Evolutionary conservation across 768 basidiomycete genomes (phyloP).

Genomic region (Kwoniella sp.): DNA sequence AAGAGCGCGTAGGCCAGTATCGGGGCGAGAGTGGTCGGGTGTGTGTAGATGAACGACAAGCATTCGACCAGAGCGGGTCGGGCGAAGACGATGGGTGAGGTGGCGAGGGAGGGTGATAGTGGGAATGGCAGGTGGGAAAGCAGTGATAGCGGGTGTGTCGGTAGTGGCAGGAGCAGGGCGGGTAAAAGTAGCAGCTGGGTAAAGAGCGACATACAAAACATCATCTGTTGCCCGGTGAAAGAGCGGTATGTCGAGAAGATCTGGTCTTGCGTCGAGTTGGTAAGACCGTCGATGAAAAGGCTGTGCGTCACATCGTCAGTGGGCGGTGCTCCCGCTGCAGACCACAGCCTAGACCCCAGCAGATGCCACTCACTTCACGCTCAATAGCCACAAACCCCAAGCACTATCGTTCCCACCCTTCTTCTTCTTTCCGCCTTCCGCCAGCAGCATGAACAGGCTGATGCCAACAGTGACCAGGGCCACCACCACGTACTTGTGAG

Average conservation of each 20-base stretch:
- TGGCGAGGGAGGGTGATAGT: constrained; percentile 2
- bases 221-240: constrained; percentile 91
- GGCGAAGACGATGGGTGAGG: constrained; percentile 14
- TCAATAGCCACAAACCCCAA: constrained; percentile 52
- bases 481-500: constrained; percentile 93
- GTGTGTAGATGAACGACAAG: constrained; percentile 66
- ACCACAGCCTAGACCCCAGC: no score
- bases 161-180: constrained; percentile 59
- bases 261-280: constrained; percentile 95
- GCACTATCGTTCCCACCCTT: constrained; percentile 56
- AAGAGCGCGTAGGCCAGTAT: constrained; percentile 80
- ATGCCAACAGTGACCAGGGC: constrained; percentile 87
- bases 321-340: no score
- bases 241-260: constrained; percentile 73
- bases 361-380: constrained; percentile 47
- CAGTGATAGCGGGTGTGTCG: constrained; percentile 61
- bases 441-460: constrained; percentile 85
- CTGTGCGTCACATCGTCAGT: no score
- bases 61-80: constrained; percentile 53
- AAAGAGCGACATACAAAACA: constrained; percentile 96
- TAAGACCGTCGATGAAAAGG: constrained; percentile 83
- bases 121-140: constrained; percentile 58
- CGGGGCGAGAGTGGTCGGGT: constrained; percentile 69
- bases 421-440: constrained; percentile 23
- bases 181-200: constrained; percentile 68